Evolutionary conservation across 176 grass and related monocot species (phyloP).

Genomic region (Aegilops tauschii): DNA sequence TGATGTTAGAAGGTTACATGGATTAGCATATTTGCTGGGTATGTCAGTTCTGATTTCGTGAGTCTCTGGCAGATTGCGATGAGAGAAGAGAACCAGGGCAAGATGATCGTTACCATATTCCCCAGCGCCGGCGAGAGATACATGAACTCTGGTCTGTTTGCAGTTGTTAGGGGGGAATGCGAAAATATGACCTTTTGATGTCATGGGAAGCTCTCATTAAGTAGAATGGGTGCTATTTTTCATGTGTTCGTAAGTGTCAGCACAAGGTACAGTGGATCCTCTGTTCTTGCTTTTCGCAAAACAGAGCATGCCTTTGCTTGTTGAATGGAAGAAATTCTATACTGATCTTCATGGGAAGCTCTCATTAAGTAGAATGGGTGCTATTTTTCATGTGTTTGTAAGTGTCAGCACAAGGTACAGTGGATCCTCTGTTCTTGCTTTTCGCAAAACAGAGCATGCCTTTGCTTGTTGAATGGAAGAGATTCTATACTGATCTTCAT

Average conservation of each 20-base stretch:
- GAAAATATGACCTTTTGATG: constrained; percentile 63
- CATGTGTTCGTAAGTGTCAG: background rate
- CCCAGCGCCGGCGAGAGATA: constrained; percentile 69
- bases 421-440: too few relatives aligned
- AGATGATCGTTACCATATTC: constrained; percentile 77
- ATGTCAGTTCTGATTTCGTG: background rate
- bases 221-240: background rate
- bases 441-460: background rate
- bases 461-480: background rate
- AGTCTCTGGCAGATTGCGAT: constrained; percentile 34
- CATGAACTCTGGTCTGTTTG: constrained; percentile 60
- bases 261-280: background rate
- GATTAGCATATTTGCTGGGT: background rate
- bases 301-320: background rate
- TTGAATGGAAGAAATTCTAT: background rate
- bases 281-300: background rate
- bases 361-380: background rate
- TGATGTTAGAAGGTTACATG: background rate
- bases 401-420: background rate
- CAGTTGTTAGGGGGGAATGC: constrained; percentile 56
- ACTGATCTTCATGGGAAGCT: background rate
- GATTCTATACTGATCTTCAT: background rate
- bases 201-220: background rate
- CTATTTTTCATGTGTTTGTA: background rate
- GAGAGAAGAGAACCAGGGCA: constrained; percentile 54